Conservation (phyloP, 164 flowering plant species). For the Saururus chinensis region DNA sequence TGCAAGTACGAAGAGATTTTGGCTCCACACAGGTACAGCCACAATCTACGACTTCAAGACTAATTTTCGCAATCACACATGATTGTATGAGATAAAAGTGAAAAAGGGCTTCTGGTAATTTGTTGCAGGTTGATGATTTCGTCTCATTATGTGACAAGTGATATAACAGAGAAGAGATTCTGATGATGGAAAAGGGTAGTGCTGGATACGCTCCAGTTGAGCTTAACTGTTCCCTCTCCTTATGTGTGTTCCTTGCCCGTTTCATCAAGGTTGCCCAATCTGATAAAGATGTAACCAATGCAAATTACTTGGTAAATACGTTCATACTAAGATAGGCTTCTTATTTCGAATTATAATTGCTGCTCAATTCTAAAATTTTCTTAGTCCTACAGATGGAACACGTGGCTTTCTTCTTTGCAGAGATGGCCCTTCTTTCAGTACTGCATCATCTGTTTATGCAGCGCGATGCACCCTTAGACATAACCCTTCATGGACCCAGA, state of each 20-base stretch:
- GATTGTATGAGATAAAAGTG: no score
- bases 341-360: no score
- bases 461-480: slow-evolving; percentile 57
- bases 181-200: slow-evolving; percentile 71
- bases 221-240: slow-evolving; percentile 74
- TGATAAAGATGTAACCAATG: slow-evolving; percentile 24
- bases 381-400: slow-evolving; percentile 63
- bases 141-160: slow-evolving; percentile 69
- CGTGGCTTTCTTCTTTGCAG: slow-evolving; percentile 59
- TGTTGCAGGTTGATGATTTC: slow-evolving; percentile 64
- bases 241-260: slow-evolving; percentile 74
- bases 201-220: slow-evolving; percentile 69
- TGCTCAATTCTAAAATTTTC: no score
- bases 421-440: slow-evolving; percentile 75
- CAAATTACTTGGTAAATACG: no score
- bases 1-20: slow-evolving; percentile 95
- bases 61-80: no score
- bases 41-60: no score
- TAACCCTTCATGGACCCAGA: slow-evolving; percentile 63
- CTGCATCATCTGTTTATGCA: slow-evolving; percentile 91
- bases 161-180: slow-evolving; percentile 45
- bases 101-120: no score
- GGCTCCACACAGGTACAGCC: slow-evolving; percentile 93
- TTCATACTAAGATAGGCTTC: no score
- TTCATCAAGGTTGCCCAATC: slow-evolving; percentile 70